Conservation (phyloP, 106 monocot species). For the Acorus calamus region DNA sequence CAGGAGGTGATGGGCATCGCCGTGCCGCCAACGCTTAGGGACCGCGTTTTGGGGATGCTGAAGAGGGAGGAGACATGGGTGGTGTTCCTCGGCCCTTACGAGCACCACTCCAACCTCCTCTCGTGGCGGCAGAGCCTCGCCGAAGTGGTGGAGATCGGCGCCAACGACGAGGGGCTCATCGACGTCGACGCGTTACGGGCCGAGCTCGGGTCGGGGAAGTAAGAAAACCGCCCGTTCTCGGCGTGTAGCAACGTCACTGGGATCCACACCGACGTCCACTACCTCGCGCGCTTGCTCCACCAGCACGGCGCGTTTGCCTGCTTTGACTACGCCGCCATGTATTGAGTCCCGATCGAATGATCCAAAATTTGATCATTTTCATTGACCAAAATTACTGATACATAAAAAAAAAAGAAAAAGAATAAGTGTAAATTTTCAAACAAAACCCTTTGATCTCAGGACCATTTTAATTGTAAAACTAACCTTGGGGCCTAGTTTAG, state of each 20-base stretch:
- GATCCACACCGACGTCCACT: conserved; percentile 27
- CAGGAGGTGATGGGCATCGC: conserved; percentile 50
- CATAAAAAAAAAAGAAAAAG: no score
- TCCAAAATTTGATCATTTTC: no score
- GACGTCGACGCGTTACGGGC: conserved; percentile 19
- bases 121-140: conserved; percentile 46
- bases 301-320: conserved; percentile 38
- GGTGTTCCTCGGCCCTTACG: conserved; percentile 41
- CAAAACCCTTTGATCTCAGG: no score
- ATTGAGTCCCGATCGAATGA: neutral
- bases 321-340: conserved; percentile 56
- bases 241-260: conserved; percentile 55
- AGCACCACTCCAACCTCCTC: conserved; percentile 55
- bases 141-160: conserved; percentile 41
- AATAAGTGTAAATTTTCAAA: no score
- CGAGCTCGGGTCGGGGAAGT: conserved; percentile 7
- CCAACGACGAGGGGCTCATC: conserved; percentile 18
- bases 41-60: conserved; percentile 1
- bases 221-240: conserved; percentile 37
- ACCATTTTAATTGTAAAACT: no score
- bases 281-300: conserved; percentile 29
- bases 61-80: conserved; percentile 42
- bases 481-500: no score
- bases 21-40: conserved; percentile 16
- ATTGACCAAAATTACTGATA: no score